phyloP scores from a whole-genome alignment of 2,329 filamentous ascomycete species.

The Apiospora pterosperma region DNA sequence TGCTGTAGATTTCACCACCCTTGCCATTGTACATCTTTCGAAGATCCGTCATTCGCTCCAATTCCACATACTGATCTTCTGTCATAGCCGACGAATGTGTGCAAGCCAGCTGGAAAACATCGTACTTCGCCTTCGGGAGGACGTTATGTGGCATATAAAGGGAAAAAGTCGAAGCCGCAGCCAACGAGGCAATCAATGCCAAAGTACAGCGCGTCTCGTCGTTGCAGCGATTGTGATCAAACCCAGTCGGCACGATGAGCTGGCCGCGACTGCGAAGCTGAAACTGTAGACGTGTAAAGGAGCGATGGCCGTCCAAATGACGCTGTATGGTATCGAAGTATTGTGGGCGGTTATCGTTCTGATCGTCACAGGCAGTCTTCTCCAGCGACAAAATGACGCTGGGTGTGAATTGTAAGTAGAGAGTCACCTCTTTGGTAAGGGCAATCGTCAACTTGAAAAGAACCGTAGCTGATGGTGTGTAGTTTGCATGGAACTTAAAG shows the following conservation, averaged over 20 bases:
- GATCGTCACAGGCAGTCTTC: background rate
- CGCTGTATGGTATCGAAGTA: background rate
- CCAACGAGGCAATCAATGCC: background rate
- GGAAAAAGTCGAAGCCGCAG: background rate
- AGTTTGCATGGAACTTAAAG: background rate
- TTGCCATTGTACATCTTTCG: conserved; percentile 4
- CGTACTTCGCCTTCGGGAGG: background rate
- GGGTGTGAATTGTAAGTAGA: background rate
- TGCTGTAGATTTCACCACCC: background rate
- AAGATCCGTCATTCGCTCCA: background rate
- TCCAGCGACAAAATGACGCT: background rate
- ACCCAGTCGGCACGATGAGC: background rate
- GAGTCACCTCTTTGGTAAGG: background rate
- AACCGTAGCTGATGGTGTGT: background rate
- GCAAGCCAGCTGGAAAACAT: background rate
- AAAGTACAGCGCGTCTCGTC: background rate
- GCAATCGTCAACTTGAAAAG: background rate
- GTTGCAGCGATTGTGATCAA: background rate
- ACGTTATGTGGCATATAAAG: conserved; percentile 3
- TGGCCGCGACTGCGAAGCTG: background rate
- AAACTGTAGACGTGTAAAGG: background rate
- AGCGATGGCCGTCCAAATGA: background rate
- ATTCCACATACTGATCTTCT: background rate
- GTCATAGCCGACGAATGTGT: background rate
- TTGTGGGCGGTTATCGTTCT: background rate